Evolutionary conservation across 148 eudicot genomes (phyloP).

Genomic region (Spergularia bocconei): DNA sequence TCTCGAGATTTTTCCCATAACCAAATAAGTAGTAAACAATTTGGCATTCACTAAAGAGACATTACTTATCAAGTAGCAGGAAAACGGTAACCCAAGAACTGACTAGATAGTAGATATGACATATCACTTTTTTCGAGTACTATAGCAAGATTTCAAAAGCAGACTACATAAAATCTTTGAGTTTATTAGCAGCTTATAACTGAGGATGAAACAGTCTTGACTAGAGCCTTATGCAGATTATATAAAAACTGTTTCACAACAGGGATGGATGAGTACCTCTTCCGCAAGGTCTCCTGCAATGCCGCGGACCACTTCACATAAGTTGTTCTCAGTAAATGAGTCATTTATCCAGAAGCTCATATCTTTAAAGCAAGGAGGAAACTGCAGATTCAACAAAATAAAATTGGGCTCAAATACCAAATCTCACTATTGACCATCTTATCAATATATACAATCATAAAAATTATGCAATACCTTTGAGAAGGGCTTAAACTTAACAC

Average conservation of each 20-base stretch:
- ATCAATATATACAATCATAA: neutral
- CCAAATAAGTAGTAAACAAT: too few relatives aligned
- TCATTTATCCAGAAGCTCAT: constrained; percentile 95
- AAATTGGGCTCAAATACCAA: too few relatives aligned
- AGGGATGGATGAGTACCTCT: constrained; percentile 50
- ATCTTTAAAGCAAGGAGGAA: constrained; percentile 94
- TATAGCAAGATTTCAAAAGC: too few relatives aligned
- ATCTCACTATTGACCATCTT: neutral
- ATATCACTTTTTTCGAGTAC: too few relatives aligned
- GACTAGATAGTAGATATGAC: too few relatives aligned
- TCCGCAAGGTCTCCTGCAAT: constrained; percentile 93
- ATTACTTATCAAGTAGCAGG: too few relatives aligned
- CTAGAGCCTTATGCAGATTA: neutral
- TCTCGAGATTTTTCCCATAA: neutral
- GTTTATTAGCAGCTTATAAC: neutral
- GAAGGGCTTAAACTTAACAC: constrained; percentile 83
- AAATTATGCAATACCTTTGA: constrained; percentile 63
- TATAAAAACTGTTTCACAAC: neutral
- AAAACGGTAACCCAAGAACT: too few relatives aligned
- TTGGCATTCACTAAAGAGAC: too few relatives aligned
- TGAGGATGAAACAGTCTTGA: too few relatives aligned
- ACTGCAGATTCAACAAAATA: constrained; percentile 43
- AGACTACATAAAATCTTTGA: neutral
- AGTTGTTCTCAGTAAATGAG: constrained; percentile 87
- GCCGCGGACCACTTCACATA: constrained; percentile 90